Evolutionary conservation across 352 stramenopile species (phyloP).

Genomic region (Globisporangium irregulare): DNA sequence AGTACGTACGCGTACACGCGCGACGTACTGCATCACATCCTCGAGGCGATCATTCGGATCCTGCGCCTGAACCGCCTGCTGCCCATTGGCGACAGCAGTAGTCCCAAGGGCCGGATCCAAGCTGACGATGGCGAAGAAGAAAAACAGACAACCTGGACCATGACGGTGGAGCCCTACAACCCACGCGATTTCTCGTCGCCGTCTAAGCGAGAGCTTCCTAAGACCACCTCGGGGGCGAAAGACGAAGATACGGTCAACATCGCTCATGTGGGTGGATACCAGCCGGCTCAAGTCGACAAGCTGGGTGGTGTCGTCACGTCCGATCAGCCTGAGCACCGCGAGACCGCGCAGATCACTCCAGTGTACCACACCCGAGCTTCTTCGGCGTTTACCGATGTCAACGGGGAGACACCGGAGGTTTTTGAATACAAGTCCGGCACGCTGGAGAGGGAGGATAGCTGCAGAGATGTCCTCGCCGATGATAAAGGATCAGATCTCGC

Average conservation of each 20-base stretch:
- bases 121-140: neutral
- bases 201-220: neutral
- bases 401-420: conserved; percentile 21
- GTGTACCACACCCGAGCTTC: neutral
- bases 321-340: neutral
- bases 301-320: neutral
- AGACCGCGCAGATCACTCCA: conserved; percentile 1
- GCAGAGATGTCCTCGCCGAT: conserved; percentile 1
- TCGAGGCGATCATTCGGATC: conserved; percentile 19
- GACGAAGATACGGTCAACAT: neutral
- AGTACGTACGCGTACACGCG: conserved; percentile 9
- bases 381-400: conserved; percentile 30
- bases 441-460: neutral
- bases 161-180: conserved; percentile 8
- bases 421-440: neutral
- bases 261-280: too few relatives aligned
- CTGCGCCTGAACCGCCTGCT: conserved; percentile 19
- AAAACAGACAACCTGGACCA: conserved; percentile 13
- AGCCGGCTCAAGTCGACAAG: neutral
- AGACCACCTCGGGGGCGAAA: neutral
- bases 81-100: neutral
- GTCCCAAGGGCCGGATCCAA: neutral
- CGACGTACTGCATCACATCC: conserved; percentile 14
- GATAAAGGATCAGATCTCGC: neutral
- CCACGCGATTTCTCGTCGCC: neutral